Conservation (phyloP, 108 stramenopile genomes). For the Seminavis robusta region DNA sequence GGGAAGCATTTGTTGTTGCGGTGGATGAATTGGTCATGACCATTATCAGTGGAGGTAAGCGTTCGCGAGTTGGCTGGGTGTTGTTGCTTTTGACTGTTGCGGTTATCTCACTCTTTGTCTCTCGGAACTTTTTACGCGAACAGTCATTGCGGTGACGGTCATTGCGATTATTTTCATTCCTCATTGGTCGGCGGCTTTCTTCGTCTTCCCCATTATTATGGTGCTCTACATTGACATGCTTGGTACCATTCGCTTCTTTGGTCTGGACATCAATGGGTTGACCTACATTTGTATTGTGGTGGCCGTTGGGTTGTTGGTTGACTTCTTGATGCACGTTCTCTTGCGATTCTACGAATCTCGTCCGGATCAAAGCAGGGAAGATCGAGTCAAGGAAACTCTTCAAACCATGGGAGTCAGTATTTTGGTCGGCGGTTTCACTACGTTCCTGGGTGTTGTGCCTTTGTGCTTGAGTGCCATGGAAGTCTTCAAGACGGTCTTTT, state of each 20-base stretch:
- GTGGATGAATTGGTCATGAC: no score
- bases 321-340: no score
- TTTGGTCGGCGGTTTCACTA: background rate
- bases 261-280: background rate
- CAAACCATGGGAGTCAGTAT: background rate
- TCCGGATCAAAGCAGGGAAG: background rate
- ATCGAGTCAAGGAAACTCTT: background rate
- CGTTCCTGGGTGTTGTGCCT: background rate
- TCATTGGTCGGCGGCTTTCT: conserved; percentile 1
- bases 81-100: conserved; percentile 20
- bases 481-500: conserved; percentile 1
- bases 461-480: background rate
- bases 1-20: no score
- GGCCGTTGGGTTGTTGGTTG: background rate
- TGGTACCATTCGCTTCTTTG: no score
- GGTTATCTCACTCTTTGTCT: conserved; percentile 3
- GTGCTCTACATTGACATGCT: conserved; percentile 6
- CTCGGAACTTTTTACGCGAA: conserved; percentile 4
- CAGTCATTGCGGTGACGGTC: background rate
- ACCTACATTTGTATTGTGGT: background rate
- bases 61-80: no score
- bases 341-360: background rate
- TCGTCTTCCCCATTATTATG: background rate
- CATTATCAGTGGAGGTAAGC: no score
- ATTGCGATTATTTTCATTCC: background rate